Evolutionary conservation across 495 filamentous ascomycete species (phyloP).

Genomic region (Trichoderma reesei): DNA sequence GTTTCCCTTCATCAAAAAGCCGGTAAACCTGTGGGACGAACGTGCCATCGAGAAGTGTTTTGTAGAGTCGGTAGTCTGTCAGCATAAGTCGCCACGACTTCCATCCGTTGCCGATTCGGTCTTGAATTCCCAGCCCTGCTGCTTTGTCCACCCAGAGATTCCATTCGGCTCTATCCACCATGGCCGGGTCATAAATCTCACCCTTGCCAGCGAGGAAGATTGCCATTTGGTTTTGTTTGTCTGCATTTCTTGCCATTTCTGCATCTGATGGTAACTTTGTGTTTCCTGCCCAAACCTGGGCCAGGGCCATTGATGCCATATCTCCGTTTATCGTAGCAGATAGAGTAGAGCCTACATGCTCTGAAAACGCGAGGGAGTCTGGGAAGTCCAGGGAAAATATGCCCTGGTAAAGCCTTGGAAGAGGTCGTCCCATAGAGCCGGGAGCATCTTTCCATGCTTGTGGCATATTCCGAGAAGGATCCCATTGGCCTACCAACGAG

Average conservation of each 20-base stretch:
- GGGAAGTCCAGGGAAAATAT: background rate
- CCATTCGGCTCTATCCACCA: background rate
- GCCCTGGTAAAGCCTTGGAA: background rate
- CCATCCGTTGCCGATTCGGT: background rate
- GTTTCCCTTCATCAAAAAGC: background rate
- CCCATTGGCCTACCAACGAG: background rate
- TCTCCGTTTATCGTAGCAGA: background rate
- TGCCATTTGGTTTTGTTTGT: background rate
- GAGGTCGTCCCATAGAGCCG: background rate
- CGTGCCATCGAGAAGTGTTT: background rate
- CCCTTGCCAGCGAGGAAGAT: background rate
- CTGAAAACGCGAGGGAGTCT: background rate
- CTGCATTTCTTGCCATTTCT: background rate
- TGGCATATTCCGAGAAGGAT: background rate
- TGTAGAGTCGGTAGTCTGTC: background rate
- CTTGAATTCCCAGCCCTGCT: background rate
- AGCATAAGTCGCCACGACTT: background rate
- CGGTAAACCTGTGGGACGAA: background rate
- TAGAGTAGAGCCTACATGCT: background rate
- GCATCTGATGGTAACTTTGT: background rate
- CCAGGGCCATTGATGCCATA: background rate
- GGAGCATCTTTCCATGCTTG: constrained; percentile 1
- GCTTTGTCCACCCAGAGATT: background rate
- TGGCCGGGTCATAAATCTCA: background rate
- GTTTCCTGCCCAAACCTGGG: background rate